phyloP scores from a whole-genome alignment of 78 protist genomes.

The Anaeramoeba flamelloides region DNA sequence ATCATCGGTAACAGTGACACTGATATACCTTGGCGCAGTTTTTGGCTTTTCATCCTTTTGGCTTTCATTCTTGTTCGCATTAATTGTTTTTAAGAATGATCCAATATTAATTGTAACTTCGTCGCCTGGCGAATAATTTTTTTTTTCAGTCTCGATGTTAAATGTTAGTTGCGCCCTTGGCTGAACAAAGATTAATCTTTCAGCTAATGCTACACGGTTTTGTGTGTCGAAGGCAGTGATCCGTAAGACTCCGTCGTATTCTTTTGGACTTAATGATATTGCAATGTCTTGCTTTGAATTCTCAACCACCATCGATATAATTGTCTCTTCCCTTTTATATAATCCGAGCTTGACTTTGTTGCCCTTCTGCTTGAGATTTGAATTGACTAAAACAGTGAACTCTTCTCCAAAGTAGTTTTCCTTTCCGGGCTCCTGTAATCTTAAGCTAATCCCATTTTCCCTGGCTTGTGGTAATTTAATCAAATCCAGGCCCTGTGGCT shows the following conservation, averaged over 20 bases:
- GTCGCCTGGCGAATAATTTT: background rate
- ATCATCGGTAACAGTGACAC: conserved; percentile 23
- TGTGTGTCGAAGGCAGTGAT: background rate
- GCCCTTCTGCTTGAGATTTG: background rate
- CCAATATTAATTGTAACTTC: background rate
- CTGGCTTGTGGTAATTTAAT: background rate
- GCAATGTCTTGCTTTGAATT: background rate
- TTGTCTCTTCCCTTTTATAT: background rate
- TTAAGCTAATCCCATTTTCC: background rate
- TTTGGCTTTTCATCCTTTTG: too few relatives aligned
- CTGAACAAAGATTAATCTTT: background rate
- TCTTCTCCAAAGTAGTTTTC: background rate
- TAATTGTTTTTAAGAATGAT: too few relatives aligned
- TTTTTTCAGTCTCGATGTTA: background rate
- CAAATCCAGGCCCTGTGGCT: background rate
- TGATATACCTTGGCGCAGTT: too few relatives aligned
- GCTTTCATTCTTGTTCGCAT: too few relatives aligned
- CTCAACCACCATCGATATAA: background rate
- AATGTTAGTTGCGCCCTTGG: background rate
- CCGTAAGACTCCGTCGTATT: background rate
- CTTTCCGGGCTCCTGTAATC: background rate
- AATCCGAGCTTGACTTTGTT: background rate
- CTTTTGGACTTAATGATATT: background rate
- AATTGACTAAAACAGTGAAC: background rate
- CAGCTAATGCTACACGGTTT: background rate